A percentile compares a stretch with the other conserved stretches of the same genome.
These are phyloP conservation scores for Murraya paniculata DNA, from an alignment of 345 rosid genomes.

Conservation along the genomic window DNA sequence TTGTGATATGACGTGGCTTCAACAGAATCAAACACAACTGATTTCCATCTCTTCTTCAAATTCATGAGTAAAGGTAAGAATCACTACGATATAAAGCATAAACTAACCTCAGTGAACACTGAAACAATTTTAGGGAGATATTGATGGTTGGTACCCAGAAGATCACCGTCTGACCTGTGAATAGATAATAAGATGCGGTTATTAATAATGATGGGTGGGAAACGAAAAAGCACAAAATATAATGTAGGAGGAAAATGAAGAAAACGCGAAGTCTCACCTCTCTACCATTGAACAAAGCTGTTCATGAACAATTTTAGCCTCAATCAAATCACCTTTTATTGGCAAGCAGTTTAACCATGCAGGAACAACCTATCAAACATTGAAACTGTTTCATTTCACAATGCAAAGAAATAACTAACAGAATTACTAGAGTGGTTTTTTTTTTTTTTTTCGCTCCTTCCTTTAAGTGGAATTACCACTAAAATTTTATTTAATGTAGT, in stretches of 20 bases:
- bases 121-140: constrained; percentile 80
- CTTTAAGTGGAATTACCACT: background rate
- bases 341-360: constrained; percentile 99
- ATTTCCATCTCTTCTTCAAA: background rate
- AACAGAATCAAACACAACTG: background rate
- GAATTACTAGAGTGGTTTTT: background rate
- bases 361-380: constrained; percentile 68
- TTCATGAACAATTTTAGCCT: constrained; percentile 96
- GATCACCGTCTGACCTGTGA: constrained; percentile 79
- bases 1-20: background rate
- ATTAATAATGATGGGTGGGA: background rate
- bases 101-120: constrained; percentile 91
- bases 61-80: background rate
- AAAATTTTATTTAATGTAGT: background rate
- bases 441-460: background rate
- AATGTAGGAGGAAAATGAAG: background rate
- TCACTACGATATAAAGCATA: background rate
- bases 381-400: background rate
- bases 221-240: background rate
- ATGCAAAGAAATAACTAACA: background rate
- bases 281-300: constrained; percentile 98
- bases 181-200: background rate
- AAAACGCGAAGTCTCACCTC: constrained; percentile 42
- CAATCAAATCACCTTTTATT: constrained; percentile 82
- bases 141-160: constrained; percentile 87